Evolutionary conservation across 257 asterid species (phyloP), one percentile per base, ranked within the genome.

Genomic region (Galeopsis tetrahit): DNA sequence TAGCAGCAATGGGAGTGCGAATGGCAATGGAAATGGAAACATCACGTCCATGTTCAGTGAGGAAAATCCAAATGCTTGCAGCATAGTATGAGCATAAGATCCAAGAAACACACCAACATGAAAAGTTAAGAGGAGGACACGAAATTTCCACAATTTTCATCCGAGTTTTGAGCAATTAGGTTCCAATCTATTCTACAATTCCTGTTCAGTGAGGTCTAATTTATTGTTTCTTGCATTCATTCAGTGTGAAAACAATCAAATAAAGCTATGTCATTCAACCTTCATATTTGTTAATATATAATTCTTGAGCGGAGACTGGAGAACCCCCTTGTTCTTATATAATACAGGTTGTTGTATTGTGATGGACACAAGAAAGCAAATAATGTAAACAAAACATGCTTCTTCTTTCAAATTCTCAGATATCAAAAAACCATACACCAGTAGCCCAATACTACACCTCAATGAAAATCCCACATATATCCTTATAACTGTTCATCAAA

Each of bases 61-160:
- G 77, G 98, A 93, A 81, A 90, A 90, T 83, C 97, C 98, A 74
- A 90, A 90, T 81, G 85, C 95, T 63, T 93, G 98, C 79, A 78
- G 70, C 75, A 93, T 93, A 72, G 83, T 82, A 49, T 93, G 74
- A 77, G 62, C 36, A 28, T 38, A 31, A 33, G 42, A 33, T 11
- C 10, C 10, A 32, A 59, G 46, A 59, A 58, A 36, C 28, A 3
- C 31, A 51, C 53, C 53, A 46, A n/a, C 17, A 72, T 42, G 35
- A 42, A 70, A 70, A 15, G 40, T 11, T 43, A 6, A 61, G 33
- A 57, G 53, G 42, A 74, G 53, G 42, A 74, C 28, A 21, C 28
- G 28, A 36, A 65, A 71, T 62, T 49, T 56, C 63, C 36, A 67
- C 52, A 60, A 52, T 36, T 71, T 72, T 60, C 69, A 71, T 75